phyloP scores from a whole-genome alignment of 2,329 filamentous ascomycete species.

The Didymella arachidicola region DNA sequence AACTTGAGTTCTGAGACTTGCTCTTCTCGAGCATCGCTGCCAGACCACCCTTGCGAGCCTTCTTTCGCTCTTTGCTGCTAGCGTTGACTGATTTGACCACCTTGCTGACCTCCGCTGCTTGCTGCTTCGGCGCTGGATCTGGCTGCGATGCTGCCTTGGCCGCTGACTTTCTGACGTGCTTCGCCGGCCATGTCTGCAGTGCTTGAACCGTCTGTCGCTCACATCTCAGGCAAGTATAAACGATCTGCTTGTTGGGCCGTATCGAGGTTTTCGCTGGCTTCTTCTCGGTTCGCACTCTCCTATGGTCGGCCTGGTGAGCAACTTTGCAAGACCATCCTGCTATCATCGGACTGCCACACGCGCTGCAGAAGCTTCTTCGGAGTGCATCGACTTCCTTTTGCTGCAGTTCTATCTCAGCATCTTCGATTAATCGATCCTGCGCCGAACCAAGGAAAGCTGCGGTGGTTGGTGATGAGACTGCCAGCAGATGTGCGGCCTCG shows the following conservation, averaged over 20 bases:
- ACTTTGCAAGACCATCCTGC: conserved; percentile 48
- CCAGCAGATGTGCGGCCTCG: conserved; percentile 44
- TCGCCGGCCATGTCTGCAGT: conserved; percentile 31
- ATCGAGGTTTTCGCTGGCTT: conserved; percentile 13
- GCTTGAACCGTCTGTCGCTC: conserved; percentile 40
- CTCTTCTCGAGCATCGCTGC: conserved; percentile 61
- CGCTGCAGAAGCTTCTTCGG: conserved; percentile 45
- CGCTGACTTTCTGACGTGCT: conserved; percentile 27
- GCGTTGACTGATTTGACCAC: conserved; percentile 50
- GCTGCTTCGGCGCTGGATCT: conserved; percentile 5
- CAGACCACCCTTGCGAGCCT: conserved; percentile 62
- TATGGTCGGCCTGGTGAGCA: conserved; percentile 15
- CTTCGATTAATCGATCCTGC: conserved; percentile 38
- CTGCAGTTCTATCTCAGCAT: conserved; percentile 36
- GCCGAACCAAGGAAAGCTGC: conserved; percentile 44
- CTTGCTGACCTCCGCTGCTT: conserved; percentile 25
- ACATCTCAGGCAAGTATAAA: conserved; percentile 45
- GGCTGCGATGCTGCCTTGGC: conserved; percentile 1
- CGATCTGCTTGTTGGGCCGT: conserved; percentile 28
- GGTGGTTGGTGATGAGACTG: conserved; percentile 43
- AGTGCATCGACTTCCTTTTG: conserved; percentile 42
- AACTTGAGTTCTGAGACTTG: conserved; percentile 47
- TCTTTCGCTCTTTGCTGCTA: conserved; percentile 64
- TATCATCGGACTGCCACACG: conserved; percentile 50
- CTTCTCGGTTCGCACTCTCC: conserved; percentile 9